phyloP scores from a whole-genome alignment of 2,329 filamentous ascomycete genomes.

The Leptosphaerulina australis region DNA sequence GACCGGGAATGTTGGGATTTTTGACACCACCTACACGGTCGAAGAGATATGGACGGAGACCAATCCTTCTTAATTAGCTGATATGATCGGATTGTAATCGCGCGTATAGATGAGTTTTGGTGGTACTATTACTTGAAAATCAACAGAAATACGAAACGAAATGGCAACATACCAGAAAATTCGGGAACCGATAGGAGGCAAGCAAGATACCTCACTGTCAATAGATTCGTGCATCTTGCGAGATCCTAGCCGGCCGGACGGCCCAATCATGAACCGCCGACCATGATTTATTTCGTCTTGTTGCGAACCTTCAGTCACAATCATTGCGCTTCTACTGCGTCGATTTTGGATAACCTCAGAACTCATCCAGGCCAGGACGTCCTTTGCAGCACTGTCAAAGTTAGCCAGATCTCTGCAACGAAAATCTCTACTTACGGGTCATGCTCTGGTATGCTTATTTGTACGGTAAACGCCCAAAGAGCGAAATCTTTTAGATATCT shows the following conservation, averaged over 20 bases:
- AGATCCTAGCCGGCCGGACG: neutral
- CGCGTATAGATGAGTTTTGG: too few species aligned
- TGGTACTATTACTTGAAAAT: too few species aligned
- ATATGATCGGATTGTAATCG: too few species aligned
- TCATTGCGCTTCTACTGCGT: constrained; percentile 30
- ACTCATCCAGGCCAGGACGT: constrained; percentile 37
- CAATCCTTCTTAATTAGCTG: constrained; percentile 24
- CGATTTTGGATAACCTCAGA: constrained; percentile 32
- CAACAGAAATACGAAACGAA: neutral
- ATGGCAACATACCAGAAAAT: constrained; percentile 33
- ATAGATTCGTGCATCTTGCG: constrained; percentile 1
- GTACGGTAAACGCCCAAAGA: constrained; percentile 28
- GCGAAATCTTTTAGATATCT: constrained; percentile 25
- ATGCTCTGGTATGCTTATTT: constrained; percentile 31
- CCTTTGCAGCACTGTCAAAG: constrained; percentile 22
- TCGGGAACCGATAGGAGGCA: constrained; percentile 18
- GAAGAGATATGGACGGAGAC: constrained; percentile 38
- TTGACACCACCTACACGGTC: constrained; percentile 20
- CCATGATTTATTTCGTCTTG: constrained; percentile 6
- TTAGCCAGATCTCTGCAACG: neutral
- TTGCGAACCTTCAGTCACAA: constrained; percentile 25
- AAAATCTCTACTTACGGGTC: constrained; percentile 20
- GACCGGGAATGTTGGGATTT: neutral
- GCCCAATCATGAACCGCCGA: neutral
- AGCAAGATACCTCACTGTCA: constrained; percentile 8